Percentiles rank a stretch among this genome's conserved stretches.
Evolutionary conservation across 768 basidiomycete species (phyloP).

Genomic region (Rhodotorula babjevae): DNA sequence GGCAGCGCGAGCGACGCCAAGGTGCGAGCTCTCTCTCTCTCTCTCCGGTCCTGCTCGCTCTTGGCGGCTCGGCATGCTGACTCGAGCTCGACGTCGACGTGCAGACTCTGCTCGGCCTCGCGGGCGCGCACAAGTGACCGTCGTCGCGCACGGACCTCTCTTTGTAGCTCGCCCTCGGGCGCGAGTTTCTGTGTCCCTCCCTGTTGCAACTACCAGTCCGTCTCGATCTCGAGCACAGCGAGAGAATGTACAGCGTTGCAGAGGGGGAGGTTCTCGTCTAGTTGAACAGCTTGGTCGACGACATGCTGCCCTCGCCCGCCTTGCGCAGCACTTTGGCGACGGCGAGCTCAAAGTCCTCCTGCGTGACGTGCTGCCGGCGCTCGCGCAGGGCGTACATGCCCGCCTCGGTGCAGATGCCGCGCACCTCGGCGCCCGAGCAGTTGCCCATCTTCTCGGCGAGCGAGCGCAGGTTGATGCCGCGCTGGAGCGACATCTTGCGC

Average conservation of each 20-base stretch:
- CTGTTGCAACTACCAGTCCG: neutral
- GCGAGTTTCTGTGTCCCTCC: too few relatives aligned
- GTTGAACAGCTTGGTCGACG: constrained; percentile 84
- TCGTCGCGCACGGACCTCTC: too few relatives aligned
- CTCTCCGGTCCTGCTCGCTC: neutral
- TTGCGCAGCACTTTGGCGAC: constrained; percentile 80
- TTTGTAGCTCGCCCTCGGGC: neutral
- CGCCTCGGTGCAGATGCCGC: constrained; percentile 96
- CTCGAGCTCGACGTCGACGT: neutral
- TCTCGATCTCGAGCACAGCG: neutral
- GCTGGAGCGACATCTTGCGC: constrained; percentile 97
- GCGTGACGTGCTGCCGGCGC: constrained; percentile 91
- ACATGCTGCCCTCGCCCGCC: constrained; percentile 95
- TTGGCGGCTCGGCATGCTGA: neutral
- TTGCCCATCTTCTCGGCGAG: constrained; percentile 99
- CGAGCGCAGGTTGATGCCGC: constrained; percentile 92
- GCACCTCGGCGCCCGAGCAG: constrained; percentile 93
- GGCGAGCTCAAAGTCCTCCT: constrained; percentile 98
- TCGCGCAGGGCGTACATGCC: constrained; percentile 97
- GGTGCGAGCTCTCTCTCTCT: neutral
- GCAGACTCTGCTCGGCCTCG: neutral
- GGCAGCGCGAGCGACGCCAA: constrained; percentile 25
- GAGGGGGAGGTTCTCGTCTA: constrained; percentile 35
- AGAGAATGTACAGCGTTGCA: neutral
- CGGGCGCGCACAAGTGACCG: neutral